Evolutionary conservation across 352 stramenopile genomes (phyloP).

Genomic region (Phytophthora pistaciae): DNA sequence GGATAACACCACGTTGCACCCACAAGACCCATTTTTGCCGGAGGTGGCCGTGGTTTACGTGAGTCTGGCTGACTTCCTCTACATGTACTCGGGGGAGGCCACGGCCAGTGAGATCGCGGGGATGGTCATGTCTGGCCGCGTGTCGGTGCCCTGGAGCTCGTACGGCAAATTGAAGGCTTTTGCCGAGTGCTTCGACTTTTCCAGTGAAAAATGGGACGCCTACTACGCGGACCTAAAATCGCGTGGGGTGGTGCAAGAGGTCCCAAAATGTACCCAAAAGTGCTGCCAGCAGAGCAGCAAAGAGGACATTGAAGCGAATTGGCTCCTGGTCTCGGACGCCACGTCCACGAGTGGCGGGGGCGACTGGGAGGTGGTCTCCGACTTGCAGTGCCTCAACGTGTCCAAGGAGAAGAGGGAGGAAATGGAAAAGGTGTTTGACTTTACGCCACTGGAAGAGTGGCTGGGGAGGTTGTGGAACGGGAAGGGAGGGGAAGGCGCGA

Average conservation of each 20-base stretch:
- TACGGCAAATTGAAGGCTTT: slow-evolving; percentile 88
- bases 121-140: slow-evolving; percentile 88
- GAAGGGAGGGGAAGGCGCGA: slow-evolving; percentile 28
- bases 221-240: slow-evolving; percentile 70
- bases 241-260: slow-evolving; percentile 27
- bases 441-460: slow-evolving; percentile 77
- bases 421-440: slow-evolving; percentile 62
- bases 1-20: slow-evolving; percentile 53
- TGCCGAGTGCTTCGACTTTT: slow-evolving; percentile 89
- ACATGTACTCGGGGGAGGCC: slow-evolving; percentile 89
- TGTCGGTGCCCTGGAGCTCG: slow-evolving; percentile 83
- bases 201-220: slow-evolving; percentile 79
- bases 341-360: slow-evolving; percentile 53
- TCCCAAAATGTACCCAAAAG: slow-evolving; percentile 54
- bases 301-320: slow-evolving; percentile 88
- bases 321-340: slow-evolving; percentile 76
- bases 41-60: slow-evolving; percentile 81
- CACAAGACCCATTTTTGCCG: slow-evolving; percentile 59
- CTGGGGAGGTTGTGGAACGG: slow-evolving; percentile 65
- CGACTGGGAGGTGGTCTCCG: slow-evolving; percentile 83
- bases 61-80: slow-evolving; percentile 83
- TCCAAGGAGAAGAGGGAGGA: slow-evolving; percentile 71
- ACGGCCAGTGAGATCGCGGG: slow-evolving; percentile 80
- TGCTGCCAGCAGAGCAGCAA: slow-evolving; percentile 77
- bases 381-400: slow-evolving; percentile 63